Conservation (phyloP, 495 filamentous ascomycete species). For the Hyphodiscus hymeniophilus region DNA sequence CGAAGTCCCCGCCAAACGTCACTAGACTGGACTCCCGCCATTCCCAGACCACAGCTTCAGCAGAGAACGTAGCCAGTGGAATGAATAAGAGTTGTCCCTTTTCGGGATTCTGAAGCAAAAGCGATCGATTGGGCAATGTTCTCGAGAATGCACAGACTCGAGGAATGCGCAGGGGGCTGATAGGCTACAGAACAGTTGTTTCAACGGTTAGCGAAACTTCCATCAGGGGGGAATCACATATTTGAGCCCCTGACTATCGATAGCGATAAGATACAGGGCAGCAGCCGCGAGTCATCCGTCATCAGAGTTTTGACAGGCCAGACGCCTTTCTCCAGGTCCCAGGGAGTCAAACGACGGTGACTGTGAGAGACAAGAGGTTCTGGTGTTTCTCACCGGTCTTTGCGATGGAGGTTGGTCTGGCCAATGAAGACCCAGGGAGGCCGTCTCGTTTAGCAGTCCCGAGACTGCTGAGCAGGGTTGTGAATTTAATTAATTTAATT, state of each 20-base stretch:
- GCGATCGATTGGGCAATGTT: constrained; percentile 14
- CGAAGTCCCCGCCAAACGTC: constrained; percentile 3
- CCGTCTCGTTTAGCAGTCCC: constrained; percentile 3
- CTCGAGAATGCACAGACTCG: constrained; percentile 11
- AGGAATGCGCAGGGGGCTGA: constrained; percentile 10
- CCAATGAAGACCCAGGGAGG: background rate
- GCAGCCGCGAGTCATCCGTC: too few species aligned
- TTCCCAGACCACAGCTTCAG: background rate
- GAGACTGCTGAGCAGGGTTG: too few species aligned
- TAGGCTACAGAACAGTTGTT: constrained; percentile 20
- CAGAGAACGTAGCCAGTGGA: constrained; percentile 8
- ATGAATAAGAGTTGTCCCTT: background rate
- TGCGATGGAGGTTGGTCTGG: background rate
- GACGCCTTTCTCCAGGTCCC: background rate
- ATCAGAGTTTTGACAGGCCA: background rate
- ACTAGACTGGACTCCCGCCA: background rate
- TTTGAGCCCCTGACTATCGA: constrained; percentile 14
- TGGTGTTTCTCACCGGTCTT: too few species aligned
- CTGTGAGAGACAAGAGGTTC: background rate
- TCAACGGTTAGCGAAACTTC: constrained; percentile 15
- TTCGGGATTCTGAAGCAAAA: constrained; percentile 10
- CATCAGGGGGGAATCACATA: background rate
- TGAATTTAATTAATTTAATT: too few species aligned
- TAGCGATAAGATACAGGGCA: background rate
- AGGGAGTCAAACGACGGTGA: background rate